Percentiles rank a stretch among this genome's conserved stretches.
These are phyloP conservation scores for Cyclotella distinguenda DNA, from an alignment of 108 stramenopile species.

Conservation along the genomic window DNA sequence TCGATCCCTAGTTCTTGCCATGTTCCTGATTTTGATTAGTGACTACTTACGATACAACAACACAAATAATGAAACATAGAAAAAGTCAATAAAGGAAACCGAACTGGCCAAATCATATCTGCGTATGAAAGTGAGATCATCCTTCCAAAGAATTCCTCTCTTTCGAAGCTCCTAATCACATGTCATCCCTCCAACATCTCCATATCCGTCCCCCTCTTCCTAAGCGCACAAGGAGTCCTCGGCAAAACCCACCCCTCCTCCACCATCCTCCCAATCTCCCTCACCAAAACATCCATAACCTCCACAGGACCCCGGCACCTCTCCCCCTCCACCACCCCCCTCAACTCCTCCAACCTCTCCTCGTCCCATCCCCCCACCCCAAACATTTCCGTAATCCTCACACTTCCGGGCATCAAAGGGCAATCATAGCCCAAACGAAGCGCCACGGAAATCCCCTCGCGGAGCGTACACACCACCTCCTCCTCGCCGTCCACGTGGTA, in stretches of 20 bases:
- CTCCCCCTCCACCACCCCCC: constrained; percentile 15
- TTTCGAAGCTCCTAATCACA: too few species aligned
- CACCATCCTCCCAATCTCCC: constrained; percentile 35
- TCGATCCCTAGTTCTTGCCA: too few species aligned
- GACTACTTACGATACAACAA: too few species aligned
- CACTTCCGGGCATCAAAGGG: constrained; percentile 49
- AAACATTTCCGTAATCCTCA: constrained; percentile 50
- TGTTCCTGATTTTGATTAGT: too few species aligned
- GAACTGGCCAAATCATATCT: too few species aligned
- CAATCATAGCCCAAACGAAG: constrained; percentile 52
- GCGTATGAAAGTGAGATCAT: too few species aligned
- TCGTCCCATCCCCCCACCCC: constrained; percentile 65
- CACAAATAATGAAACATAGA: too few species aligned
- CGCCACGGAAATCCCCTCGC: constrained; percentile 65
- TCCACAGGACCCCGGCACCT: constrained; percentile 47
- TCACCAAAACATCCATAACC: constrained; percentile 46
- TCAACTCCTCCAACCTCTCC: constrained; percentile 36
- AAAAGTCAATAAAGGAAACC: too few species aligned
- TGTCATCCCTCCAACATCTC: too few species aligned
- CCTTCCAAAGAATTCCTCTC: too few species aligned
- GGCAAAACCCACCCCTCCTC: constrained; percentile 44
- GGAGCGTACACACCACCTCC: constrained; percentile 65
- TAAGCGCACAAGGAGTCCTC: constrained; percentile 31
- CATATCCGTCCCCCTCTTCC: not conserved
- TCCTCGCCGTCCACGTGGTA: constrained; percentile 46